Percentiles rank a stretch among this genome's conserved stretches.
These are phyloP conservation scores for Pythium chondricola DNA, from an alignment of 352 stramenopile species.

Conservation along the genomic window DNA sequence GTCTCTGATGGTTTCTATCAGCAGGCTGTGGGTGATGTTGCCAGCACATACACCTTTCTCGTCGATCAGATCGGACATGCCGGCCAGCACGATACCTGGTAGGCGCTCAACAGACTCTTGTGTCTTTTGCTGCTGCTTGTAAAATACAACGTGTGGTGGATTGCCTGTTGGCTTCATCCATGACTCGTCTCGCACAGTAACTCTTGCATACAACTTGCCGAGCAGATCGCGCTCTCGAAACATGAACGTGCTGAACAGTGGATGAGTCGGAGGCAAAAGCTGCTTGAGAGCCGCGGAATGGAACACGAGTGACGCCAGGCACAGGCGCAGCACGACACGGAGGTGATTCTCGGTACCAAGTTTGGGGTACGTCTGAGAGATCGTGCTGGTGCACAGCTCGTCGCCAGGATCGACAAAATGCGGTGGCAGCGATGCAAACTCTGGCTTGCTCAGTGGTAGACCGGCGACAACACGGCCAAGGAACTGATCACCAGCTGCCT, in stretches of 20 bases:
- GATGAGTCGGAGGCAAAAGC: neutral
- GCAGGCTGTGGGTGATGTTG: neutral
- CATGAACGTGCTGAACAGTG: too few species aligned
- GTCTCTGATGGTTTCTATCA: neutral
- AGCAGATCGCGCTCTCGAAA: too few species aligned
- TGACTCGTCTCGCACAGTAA: neutral
- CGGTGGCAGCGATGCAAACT: neutral
- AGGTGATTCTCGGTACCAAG: neutral
- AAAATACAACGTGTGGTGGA: neutral
- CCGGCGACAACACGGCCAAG: slow-evolving; percentile 1
- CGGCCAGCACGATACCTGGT: neutral
- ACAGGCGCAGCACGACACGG: neutral
- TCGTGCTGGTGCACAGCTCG: too few species aligned
- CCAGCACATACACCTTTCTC: slow-evolving; percentile 1
- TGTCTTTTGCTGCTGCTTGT: neutral
- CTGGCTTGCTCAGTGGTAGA: neutral
- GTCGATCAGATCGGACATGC: neutral
- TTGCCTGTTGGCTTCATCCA: slow-evolving; percentile 1
- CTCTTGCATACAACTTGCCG: neutral
- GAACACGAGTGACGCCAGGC: neutral
- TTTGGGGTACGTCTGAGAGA: neutral
- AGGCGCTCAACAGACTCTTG: neutral
- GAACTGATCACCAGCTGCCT: slow-evolving; percentile 1
- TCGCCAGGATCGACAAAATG: slow-evolving; percentile 1
- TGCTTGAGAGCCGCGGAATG: neutral